Evolutionary conservation across 2,329 filamentous ascomycete genomes (phyloP), one percentile per base, ranked within the genome.

Genomic region (Alternaria arbusti): DNA sequence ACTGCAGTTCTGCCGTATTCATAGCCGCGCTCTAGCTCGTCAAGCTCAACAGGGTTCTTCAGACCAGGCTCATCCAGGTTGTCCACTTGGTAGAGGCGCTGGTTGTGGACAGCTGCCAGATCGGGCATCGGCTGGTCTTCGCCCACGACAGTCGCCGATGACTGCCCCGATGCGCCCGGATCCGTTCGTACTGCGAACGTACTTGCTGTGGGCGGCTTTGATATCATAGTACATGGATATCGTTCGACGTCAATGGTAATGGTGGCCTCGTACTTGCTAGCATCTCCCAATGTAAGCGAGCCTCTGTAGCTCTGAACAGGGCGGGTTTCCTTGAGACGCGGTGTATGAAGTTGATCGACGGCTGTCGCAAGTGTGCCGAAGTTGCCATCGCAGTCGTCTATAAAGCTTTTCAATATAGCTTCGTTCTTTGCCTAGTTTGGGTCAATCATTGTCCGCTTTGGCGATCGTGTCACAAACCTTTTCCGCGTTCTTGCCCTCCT

Each of bases 1-100:
- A 99, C 95, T 3, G 92, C 93, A 0, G 95, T 97, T 60, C 94
- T 88, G 49, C 96, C 96, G 77, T 99, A 99, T 74, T 93, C 90
- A 74, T 95, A 99, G 0, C 96, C 96, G 78, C 94, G 97, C n/a
- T 93, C 93, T 40, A 99, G 85, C 15, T 93, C 88, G 13, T 97
- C 94, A 61, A 89, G 89, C 26, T 91, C 88, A 25, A 99, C 89
- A 57, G 97, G 93, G 57, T 86, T 86, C 81, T 95, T 97, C 12
- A 92, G 91, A 15, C 92, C 93, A 0, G 91, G 89, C 0, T 89
- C 89, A 43, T 87, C 84, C 6, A 90, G 86, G 65, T 97, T 92
- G 40, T 90, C 87, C 63, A 98, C 87, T 72, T 91, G 90, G 80
- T 98, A 99, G 1, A 88, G 88, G 45, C 92, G 88, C n/a, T 90